Evolutionary conservation across 2,329 filamentous ascomycete species (phyloP).

Genomic region (Aspergillus amoenus): DNA sequence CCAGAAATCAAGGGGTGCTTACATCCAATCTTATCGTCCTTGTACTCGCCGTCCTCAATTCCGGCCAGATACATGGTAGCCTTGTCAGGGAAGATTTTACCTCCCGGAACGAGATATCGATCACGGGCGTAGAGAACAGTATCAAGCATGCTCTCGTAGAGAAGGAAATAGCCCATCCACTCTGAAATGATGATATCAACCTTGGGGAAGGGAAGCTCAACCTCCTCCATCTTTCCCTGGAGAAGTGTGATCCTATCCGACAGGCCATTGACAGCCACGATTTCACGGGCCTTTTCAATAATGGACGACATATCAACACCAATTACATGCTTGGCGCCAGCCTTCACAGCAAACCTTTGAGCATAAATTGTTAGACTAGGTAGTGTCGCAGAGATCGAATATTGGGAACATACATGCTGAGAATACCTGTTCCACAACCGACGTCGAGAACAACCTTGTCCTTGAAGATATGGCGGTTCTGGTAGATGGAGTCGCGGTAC

Average conservation of each 20-base stretch:
- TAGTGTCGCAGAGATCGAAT: not conserved
- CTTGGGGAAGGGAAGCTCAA: conserved; percentile 86
- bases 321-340: conserved; percentile 96
- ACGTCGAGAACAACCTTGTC: conserved; percentile 95
- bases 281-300: conserved; percentile 96
- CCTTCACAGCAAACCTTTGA: conserved; percentile 88
- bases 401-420: conserved; percentile 76
- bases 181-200: conserved; percentile 99
- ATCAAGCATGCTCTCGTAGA: conserved; percentile 99
- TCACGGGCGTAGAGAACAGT: conserved; percentile 96
- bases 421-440: conserved; percentile 93
- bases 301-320: conserved; percentile 99
- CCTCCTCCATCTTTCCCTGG: conserved; percentile 99
- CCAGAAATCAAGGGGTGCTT: conserved; percentile 42
- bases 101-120: conserved; percentile 80
- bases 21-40: conserved; percentile 99
- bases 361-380: conserved; percentile 16
- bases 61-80: conserved; percentile 95
- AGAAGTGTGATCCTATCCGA: conserved; percentile 94
- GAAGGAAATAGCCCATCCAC: conserved; percentile 99
- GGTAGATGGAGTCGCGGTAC: conserved; percentile 96
- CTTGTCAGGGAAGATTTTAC: conserved; percentile 98
- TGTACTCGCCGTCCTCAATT: conserved; percentile 99
- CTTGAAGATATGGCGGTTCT: conserved; percentile 93
- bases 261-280: conserved; percentile 89